A percentile compares a stretch with the other conserved stretches of the same genome.
Conservation (phyloP, 2,329 filamentous ascomycete genomes). For the Alternaria gansuensis region DNA sequence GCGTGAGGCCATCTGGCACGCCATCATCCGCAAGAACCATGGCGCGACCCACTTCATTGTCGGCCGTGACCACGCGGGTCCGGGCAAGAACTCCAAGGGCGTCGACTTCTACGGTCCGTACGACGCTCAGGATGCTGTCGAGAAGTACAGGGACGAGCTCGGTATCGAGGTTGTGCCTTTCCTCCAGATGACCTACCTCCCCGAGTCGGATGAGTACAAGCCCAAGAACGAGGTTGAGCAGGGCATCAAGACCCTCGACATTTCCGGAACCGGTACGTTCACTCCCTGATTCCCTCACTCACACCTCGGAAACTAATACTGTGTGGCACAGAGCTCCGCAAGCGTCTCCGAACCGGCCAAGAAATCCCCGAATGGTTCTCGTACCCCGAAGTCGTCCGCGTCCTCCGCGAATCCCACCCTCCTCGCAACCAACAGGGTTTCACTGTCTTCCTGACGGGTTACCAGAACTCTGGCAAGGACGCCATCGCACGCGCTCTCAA, state of each 20-base stretch:
- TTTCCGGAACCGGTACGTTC: constrained; percentile 59
- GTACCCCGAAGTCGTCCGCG: constrained; percentile 97
- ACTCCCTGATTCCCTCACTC: not conserved
- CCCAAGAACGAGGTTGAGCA: constrained; percentile 88
- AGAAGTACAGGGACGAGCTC: constrained; percentile 95
- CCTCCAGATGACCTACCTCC: constrained; percentile 99
- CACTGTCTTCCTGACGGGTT: constrained; percentile 97
- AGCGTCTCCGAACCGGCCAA: constrained; percentile 86
- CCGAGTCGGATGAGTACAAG: constrained; percentile 94
- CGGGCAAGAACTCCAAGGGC: constrained; percentile 97
- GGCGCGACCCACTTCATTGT: constrained; percentile 99
- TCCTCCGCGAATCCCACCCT: constrained; percentile 95
- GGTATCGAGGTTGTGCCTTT: constrained; percentile 99
- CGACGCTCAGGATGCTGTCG: constrained; percentile 93
- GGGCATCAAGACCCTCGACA: constrained; percentile 76
- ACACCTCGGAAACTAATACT: constrained; percentile 6
- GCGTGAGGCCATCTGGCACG: constrained; percentile 98
- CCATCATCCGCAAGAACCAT: constrained; percentile 99
- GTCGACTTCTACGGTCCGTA: constrained; percentile 98
- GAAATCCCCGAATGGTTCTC: constrained; percentile 99
- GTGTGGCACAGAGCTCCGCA: constrained; percentile 74
- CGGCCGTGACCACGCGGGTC: constrained; percentile 96
- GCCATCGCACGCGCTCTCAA: constrained; percentile 94
- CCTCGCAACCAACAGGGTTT: constrained; percentile 92
- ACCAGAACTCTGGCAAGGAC: constrained; percentile 97